Base-by-base conservation (phyloP, 2,329 filamentous ascomycete species). In the Microdochium bolleyi region DNA sequence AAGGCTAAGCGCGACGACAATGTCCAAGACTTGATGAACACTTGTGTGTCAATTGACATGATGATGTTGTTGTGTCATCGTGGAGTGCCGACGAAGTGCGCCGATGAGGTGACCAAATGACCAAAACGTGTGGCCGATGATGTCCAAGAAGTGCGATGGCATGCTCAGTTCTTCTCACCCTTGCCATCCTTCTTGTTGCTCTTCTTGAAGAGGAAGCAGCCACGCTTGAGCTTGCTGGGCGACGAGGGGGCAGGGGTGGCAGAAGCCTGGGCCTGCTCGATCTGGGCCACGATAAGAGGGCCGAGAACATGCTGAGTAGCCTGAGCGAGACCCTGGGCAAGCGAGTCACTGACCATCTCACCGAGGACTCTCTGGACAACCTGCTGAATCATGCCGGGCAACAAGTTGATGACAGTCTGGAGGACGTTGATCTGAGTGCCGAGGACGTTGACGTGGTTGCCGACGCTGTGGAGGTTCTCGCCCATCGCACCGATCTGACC, bases 401-500 rank as follows among this genome's bases (percentile, higher is more conserved):
- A 32, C 56, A 65, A 58, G 49, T 56, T 59, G 49, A 63, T 3
- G 1, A 67, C 34, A 0, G 62, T 58, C 46, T 66, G 64, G 2
- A 67, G 58, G 5, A 52, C 37, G 2, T 14, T 25, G 14, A 67
- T 0, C 9, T 63, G 56, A 14, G 52, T 51, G 11, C 10, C 56
- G 1, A 64, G 0, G 4, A 55, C 3, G 0, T 49, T 52, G 19
- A 61, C 48, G 16, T 64, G 66, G 44, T 56, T 55, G 25, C 64
- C 64, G 8, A 62, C 62, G 1, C 61, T 60, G 22, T 60, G 60
- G 10, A 65, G 1, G 21, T 65, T 59, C 24, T 48, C 49, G 2
- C 63, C 44, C 38, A 67, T 56, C 0, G 63, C 55, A 21, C 57
- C 61, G 49, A 67, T 5, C 24, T 65, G 61, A 48, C 55, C 59